Base-by-base conservation (phyloP, 768 basidiomycete species). In the Kondoa subrosea region DNA sequence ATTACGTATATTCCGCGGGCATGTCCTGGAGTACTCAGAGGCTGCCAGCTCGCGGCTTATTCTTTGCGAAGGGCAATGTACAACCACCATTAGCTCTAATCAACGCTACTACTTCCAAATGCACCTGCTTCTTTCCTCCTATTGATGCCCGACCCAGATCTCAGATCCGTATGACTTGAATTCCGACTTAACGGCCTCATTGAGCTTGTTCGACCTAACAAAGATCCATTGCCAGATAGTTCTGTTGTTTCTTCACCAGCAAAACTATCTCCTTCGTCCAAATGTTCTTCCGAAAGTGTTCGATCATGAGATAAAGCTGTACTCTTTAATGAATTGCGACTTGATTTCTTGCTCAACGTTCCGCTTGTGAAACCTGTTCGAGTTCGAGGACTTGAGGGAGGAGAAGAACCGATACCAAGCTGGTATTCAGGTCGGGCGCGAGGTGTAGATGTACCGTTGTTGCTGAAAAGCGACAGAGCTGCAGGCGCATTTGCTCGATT, bases 91-190 rank as follows among this genome's bases (percentile, higher is more conserved):
- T n/a, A n/a, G n/a, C n/a, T n/a, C n/a, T n/a, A n/a, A n/a, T n/a
- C n/a, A n/a, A n/a, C n/a, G n/a, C n/a, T 50, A 50, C 40, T 50
- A 21, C 40, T 21, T 8, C 12, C 40, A 8, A 21, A 50, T 50
- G 40, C 12, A 50, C 40, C 40, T 50, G 40, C 34, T 32, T 63
- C 61, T 32, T 63, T 63, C 61, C 61, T 27, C 14, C 61, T 27
- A 17, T 16, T 33, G 33, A 63, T 31, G 61, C 33, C 27, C 8
- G 29, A 27, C 27, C 3, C 14, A 12, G 61, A n/a, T n/a, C n/a
- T 8, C 61, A 63, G n/a, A 32, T 32, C 34, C 29, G 61, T 3
- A 12, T 27, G 29, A 30, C 27, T 30, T 27, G 61, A 27, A 33
- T 17, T 63, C 30, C 61, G 61, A 32, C 26, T 63, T 21, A 32